A percentile compares a stretch with the other conserved stretches of the same genome.
phyloP scores from a whole-genome alignment of 768 basidiomycete species.

The Boletus reticulatus region DNA sequence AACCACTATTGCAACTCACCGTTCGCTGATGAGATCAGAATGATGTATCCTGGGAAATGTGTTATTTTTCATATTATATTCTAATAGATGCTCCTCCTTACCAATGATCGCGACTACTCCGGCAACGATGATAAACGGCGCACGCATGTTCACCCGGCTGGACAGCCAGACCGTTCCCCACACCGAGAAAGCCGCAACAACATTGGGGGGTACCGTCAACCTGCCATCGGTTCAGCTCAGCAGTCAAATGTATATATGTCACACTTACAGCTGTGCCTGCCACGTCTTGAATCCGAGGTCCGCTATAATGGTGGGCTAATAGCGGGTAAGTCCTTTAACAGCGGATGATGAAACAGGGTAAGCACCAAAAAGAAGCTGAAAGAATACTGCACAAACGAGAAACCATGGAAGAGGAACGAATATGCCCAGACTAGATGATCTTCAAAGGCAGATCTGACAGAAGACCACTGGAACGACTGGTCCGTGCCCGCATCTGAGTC shows the following conservation, averaged over 20 bases:
- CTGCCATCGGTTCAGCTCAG: constrained; percentile 25
- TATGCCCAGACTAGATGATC: constrained; percentile 63
- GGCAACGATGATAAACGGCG: constrained; percentile 51
- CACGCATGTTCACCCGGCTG: constrained; percentile 43
- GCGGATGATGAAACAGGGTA: background rate
- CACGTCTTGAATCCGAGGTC: constrained; percentile 55
- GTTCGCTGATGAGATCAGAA: constrained; percentile 47
- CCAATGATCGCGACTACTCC: constrained; percentile 53
- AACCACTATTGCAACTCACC: constrained; percentile 29
- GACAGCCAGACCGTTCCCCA: constrained; percentile 51
- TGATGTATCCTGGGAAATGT: constrained; percentile 47
- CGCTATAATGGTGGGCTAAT: constrained; percentile 59
- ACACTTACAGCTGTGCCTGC: constrained; percentile 55
- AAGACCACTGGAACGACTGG: constrained; percentile 57
- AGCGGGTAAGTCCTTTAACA: background rate
- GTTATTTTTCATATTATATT: background rate
- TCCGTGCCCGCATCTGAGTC: constrained; percentile 55
- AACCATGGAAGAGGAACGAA: constrained; percentile 59
- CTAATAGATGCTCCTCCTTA: constrained; percentile 17
- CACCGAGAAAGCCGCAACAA: constrained; percentile 48
- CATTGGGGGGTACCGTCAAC: constrained; percentile 58
- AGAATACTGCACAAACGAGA: constrained; percentile 57
- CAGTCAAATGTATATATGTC: background rate
- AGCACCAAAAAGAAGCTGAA: constrained; percentile 54
- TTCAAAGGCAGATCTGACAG: constrained; percentile 52